phyloP scores from a whole-genome alignment of 495 filamentous ascomycete genomes.

The Astrothelium macrocarpum region DNA sequence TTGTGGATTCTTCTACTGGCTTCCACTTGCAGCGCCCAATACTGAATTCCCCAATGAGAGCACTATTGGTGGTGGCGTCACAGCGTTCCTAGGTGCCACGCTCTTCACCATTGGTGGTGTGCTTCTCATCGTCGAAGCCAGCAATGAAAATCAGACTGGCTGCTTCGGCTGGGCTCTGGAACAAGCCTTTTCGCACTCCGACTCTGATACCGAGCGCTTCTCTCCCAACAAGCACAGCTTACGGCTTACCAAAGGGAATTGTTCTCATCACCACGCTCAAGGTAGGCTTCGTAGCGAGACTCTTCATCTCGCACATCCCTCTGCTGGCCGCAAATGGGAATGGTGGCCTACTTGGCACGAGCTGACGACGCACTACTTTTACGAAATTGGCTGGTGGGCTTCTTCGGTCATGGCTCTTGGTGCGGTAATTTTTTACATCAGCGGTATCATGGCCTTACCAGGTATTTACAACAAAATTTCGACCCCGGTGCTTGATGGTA shows the following conservation, averaged over 20 bases:
- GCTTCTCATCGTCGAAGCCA: slow-evolving; percentile 12
- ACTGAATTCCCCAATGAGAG: slow-evolving; percentile 8
- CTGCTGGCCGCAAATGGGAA: slow-evolving; percentile 11
- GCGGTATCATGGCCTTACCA: slow-evolving; percentile 11
- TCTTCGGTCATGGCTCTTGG: slow-evolving; percentile 8
- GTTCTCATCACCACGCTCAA: slow-evolving; percentile 8
- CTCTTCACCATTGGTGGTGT: slow-evolving; percentile 12
- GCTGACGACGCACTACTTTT: slow-evolving; percentile 9
- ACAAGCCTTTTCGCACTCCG: slow-evolving; percentile 6
- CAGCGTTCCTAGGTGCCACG: slow-evolving; percentile 11
- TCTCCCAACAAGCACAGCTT: background rate
- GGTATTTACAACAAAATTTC: slow-evolving; percentile 14
- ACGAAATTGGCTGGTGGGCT: slow-evolving; percentile 14
- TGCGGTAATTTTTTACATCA: slow-evolving; percentile 10
- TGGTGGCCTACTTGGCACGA: slow-evolving; percentile 16
- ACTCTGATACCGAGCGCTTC: background rate
- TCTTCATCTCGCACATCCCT: slow-evolving; percentile 1
- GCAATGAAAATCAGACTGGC: slow-evolving; percentile 13
- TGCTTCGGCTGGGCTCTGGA: slow-evolving; percentile 17
- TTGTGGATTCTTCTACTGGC: slow-evolving; percentile 11
- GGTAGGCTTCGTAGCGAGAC: slow-evolving; percentile 2
- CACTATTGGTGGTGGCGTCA: slow-evolving; percentile 5
- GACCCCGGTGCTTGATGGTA: slow-evolving; percentile 1
- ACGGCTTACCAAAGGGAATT: background rate
- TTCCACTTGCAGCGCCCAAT: slow-evolving; percentile 6